Conservation (phyloP, 352 stramenopile genomes). For the Blastocystis sp. region DNA sequence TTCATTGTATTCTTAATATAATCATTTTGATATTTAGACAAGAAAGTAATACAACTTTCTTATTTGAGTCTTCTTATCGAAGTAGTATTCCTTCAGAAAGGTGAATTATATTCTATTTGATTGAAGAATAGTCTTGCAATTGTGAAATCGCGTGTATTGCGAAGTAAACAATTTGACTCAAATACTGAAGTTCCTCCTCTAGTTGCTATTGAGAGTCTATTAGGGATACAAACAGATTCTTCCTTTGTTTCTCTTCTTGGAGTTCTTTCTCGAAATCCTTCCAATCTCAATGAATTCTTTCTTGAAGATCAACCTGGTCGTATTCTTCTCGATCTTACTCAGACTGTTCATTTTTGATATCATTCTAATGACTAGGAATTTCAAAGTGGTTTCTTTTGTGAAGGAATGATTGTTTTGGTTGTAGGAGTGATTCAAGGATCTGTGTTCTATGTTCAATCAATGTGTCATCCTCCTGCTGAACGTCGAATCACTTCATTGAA, state of each 20-base stretch:
- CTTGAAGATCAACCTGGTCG: not conserved
- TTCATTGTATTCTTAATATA: not conserved
- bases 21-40: not conserved
- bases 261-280: not conserved
- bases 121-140: not conserved
- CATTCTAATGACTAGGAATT: not conserved
- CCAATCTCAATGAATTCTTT: not conserved
- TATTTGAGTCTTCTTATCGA: not conserved
- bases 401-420: slow-evolving; percentile 16
- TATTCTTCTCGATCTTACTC: not conserved
- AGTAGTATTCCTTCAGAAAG: not conserved
- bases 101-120: not conserved
- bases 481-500: not conserved
- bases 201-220: not conserved
- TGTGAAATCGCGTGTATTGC: not conserved
- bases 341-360: not conserved
- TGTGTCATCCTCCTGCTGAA: not conserved
- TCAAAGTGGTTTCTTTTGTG: not conserved
- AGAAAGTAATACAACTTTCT: not conserved
- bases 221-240: not conserved
- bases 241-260: not conserved
- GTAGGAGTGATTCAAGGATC: not conserved
- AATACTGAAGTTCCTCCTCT: too few relatives aligned
- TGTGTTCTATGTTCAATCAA: not conserved
- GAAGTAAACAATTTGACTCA: not conserved